A percentile compares a stretch with the other conserved stretches of the same genome.
These are phyloP conservation scores for Crithidia thermophila DNA, from an alignment of 208 protist species.

Conservation along the genomic window DNA sequence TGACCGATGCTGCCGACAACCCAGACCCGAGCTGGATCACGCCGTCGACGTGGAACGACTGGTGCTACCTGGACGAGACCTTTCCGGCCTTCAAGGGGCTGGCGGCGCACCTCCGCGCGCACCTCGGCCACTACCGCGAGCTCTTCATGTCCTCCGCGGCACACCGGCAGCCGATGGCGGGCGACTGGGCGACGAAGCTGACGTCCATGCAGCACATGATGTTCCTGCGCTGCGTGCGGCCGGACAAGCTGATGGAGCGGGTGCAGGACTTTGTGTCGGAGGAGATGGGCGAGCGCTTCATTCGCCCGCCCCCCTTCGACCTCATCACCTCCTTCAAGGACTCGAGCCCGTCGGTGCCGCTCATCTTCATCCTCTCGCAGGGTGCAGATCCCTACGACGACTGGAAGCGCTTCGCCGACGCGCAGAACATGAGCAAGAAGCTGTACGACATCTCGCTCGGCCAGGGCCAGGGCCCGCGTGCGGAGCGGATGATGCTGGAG, in stretches of 20 bases:
- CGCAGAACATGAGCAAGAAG: conserved; percentile 96
- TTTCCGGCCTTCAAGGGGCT: conserved; percentile 93
- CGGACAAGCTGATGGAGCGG: conserved; percentile 97
- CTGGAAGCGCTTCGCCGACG: conserved; percentile 97
- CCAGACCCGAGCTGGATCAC: conserved; percentile 94
- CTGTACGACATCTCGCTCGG: conserved; percentile 97
- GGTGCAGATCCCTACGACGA: conserved; percentile 98
- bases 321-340: conserved; percentile 95
- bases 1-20: conserved; percentile 72
- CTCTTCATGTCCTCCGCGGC: conserved; percentile 94
- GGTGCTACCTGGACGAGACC: conserved; percentile 83
- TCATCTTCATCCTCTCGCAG: conserved; percentile 99
- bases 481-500: conserved; percentile 94
- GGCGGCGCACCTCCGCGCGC: conserved; percentile 62
- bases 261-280: conserved; percentile 95
- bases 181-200: conserved; percentile 76
- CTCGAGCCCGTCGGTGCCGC: conserved; percentile 88
- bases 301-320: conserved; percentile 97
- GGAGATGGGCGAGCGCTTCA: conserved; percentile 94
- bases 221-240: conserved; percentile 95
- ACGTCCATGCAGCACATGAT: conserved; percentile 96
- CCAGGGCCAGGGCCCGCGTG: conserved; percentile 97
- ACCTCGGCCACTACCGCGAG: conserved; percentile 76
- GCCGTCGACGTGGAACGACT: conserved; percentile 93
- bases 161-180: conserved; percentile 83